phyloP scores from a whole-genome alignment of 2,329 filamentous ascomycete genomes.

The Truncatella angustata region DNA sequence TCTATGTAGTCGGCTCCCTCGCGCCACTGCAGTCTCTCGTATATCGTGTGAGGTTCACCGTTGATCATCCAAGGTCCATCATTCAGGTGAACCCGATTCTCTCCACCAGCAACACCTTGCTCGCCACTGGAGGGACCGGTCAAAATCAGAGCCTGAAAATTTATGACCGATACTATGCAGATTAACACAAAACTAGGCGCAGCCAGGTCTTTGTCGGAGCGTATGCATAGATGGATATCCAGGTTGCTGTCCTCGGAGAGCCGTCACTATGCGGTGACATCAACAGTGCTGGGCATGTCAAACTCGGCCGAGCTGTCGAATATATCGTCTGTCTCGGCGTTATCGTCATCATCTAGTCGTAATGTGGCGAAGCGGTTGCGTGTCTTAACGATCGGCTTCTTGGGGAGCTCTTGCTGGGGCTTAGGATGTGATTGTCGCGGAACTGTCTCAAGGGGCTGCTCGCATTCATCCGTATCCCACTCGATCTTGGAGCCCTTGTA shows the following conservation, averaged over 20 bases:
- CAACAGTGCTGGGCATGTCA: slow-evolving; percentile 24
- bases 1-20: too few relatives aligned
- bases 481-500: slow-evolving; percentile 72
- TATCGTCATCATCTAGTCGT: slow-evolving; percentile 27
- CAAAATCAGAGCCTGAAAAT: too few relatives aligned
- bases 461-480: slow-evolving; percentile 73
- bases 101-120: too few relatives aligned
- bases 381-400: slow-evolving; percentile 12
- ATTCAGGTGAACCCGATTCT: too few relatives aligned
- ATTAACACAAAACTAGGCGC: too few relatives aligned
- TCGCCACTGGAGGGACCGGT: too few relatives aligned
- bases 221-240: too few relatives aligned
- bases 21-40: too few relatives aligned
- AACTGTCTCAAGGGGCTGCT: slow-evolving; percentile 47
- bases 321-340: slow-evolving; percentile 26
- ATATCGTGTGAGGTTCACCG: too few relatives aligned
- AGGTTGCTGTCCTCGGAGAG: too few relatives aligned
- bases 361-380: slow-evolving; percentile 28
- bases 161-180: too few relatives aligned
- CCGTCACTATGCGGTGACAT: slow-evolving; percentile 21
- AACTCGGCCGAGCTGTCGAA: slow-evolving; percentile 29
- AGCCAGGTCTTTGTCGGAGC: neutral
- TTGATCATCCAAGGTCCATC: too few relatives aligned
- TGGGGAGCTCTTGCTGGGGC: slow-evolving; percentile 10
- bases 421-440: slow-evolving; percentile 20